A percentile compares a stretch with the other conserved stretches of the same genome.
These are phyloP conservation scores for Dothistroma septosporum DNA, from an alignment of 2,329 filamentous ascomycete species.

Conservation along the genomic window DNA sequence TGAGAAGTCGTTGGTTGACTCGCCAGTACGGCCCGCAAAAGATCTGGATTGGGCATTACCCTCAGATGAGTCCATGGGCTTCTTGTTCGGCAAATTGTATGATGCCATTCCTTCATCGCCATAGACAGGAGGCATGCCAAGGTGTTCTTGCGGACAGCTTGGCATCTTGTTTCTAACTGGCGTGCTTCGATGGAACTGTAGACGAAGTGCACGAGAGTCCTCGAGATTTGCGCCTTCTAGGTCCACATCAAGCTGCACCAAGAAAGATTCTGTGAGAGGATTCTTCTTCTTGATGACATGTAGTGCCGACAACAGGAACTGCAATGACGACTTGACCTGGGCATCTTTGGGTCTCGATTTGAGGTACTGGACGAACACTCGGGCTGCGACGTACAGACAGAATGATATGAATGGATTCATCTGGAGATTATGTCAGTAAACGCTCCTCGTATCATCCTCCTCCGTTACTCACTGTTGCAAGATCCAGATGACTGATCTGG, in stretches of 20 bases:
- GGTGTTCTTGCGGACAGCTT: conserved; percentile 19
- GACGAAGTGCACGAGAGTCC: conserved; percentile 26
- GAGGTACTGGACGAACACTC: conserved; percentile 95
- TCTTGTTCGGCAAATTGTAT: conserved; percentile 20
- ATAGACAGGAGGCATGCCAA: conserved; percentile 19
- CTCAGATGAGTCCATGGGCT: neutral
- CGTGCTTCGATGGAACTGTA: conserved; percentile 13
- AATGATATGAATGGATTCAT: conserved; percentile 96
- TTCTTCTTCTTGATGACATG: conserved; percentile 82
- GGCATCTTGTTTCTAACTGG: conserved; percentile 5
- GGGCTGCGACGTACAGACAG: conserved; percentile 89
- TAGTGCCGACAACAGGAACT: conserved; percentile 87
- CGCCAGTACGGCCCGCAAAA: neutral
- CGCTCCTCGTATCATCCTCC: neutral
- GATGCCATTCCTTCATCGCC: conserved; percentile 24
- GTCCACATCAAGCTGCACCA: conserved; percentile 90
- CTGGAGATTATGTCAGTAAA: conserved; percentile 44
- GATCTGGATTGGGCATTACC: neutral
- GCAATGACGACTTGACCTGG: conserved; percentile 73
- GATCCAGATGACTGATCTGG: conserved; percentile 85
- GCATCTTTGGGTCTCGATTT: conserved; percentile 85
- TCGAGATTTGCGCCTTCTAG: conserved; percentile 67
- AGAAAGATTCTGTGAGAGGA: conserved; percentile 87
- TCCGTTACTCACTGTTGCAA: conserved; percentile 63
- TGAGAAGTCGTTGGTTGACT: neutral